A percentile compares a stretch with the other conserved stretches of the same genome.
Evolutionary conservation across 768 basidiomycete genomes (phyloP).

Genomic region (Trametes gibbosa): DNA sequence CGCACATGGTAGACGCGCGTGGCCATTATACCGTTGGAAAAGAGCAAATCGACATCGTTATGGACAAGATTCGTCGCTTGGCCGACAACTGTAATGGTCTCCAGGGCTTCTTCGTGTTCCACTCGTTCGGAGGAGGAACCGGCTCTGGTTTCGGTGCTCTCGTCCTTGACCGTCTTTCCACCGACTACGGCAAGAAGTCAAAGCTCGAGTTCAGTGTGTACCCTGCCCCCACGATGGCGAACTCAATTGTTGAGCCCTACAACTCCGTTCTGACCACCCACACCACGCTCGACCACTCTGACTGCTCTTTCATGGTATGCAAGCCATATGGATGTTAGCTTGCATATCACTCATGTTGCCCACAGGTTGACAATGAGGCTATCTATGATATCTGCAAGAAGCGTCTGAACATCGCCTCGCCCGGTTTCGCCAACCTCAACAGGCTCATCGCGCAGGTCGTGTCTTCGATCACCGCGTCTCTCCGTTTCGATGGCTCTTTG

Average conservation of each 20-base stretch:
- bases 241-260: constrained; percentile 98
- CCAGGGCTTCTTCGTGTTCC: constrained; percentile 99
- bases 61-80: constrained; percentile 95
- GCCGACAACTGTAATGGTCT: constrained; percentile 98
- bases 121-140: constrained; percentile 99
- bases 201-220: constrained; percentile 99
- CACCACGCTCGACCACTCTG: constrained; percentile 99
- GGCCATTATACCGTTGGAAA: constrained; percentile 99
- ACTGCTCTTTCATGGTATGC: constrained; percentile 97
- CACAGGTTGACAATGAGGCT: constrained; percentile 59
- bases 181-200: constrained; percentile 99
- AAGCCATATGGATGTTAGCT: background rate
- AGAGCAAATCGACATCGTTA: constrained; percentile 93
- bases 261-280: constrained; percentile 98
- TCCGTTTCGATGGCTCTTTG: constrained; percentile 64
- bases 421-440: constrained; percentile 65
- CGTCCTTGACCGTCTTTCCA: constrained; percentile 92
- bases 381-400: constrained; percentile 65
- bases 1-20: constrained; percentile 71
- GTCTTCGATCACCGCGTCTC: constrained; percentile 42
- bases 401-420: constrained; percentile 55
- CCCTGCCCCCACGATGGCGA: constrained; percentile 91
- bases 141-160: constrained; percentile 99
- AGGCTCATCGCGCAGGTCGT: constrained; percentile 66
- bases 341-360: background rate